These are phyloP conservation scores for Draba incana DNA, from an alignment of 345 rosid species.

Conservation along the genomic window DNA sequence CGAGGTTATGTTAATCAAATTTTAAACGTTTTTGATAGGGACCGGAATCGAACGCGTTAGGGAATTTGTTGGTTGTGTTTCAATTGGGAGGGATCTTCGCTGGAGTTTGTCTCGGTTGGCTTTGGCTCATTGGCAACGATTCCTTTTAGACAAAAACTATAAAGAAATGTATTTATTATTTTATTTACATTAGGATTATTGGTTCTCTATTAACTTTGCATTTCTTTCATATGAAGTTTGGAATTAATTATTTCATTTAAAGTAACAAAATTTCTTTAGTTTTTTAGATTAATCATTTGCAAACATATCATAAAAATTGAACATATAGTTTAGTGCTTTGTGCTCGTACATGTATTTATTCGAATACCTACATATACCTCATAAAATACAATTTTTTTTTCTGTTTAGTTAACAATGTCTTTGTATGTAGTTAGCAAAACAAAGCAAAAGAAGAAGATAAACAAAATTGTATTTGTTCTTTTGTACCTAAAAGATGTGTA, in stretches of 20 bases:
- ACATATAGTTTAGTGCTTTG: too few species aligned
- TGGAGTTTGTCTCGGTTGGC: conserved; percentile 45
- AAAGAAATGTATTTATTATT: too few species aligned
- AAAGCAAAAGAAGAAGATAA: not conserved
- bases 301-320: too few species aligned
- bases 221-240: too few species aligned
- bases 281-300: too few species aligned
- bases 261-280: too few species aligned
- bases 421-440: conserved; percentile 3
- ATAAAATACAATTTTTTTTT: not conserved
- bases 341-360: too few species aligned
- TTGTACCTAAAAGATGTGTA: conserved; percentile 23
- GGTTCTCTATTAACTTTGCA: too few species aligned
- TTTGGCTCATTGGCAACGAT: conserved; percentile 46
- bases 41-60: conserved; percentile 41
- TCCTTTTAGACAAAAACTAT: conserved; percentile 43
- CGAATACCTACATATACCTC: not conserved
- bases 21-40: conserved; percentile 23
- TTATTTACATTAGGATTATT: too few species aligned
- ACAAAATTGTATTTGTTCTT: not conserved
- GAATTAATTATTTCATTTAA: too few species aligned
- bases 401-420: not conserved
- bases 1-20: conserved; percentile 1
- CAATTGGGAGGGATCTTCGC: conserved; percentile 42
- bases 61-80: conserved; percentile 39